Percentiles rank a stretch among this genome's conserved stretches.
Conservation (phyloP, 2,329 filamentous ascomycete genomes). For the Ophiostoma novo-ulmi region DNA sequence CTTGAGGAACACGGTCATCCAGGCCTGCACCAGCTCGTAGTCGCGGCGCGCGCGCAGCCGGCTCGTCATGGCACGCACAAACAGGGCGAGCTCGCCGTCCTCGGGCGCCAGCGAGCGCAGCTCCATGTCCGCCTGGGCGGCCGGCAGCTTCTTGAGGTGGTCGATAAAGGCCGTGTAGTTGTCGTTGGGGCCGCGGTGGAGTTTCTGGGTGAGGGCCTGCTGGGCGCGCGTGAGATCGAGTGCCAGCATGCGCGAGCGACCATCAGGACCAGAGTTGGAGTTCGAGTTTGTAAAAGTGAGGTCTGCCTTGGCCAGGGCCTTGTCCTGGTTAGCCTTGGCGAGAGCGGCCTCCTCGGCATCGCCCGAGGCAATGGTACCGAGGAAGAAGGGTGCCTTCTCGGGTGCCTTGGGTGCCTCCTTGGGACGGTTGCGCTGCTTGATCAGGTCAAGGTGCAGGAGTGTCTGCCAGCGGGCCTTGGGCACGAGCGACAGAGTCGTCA, state of each 20-base stretch:
- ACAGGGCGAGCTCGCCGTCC: constrained; percentile 68
- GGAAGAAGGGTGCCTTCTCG: constrained; percentile 69
- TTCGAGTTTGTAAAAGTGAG: not conserved
- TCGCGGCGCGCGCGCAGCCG: constrained; percentile 66
- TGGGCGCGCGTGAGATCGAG: constrained; percentile 56
- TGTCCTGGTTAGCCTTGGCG: constrained; percentile 3
- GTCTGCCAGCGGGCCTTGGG: constrained; percentile 94
- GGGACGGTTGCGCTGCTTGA: constrained; percentile 91
- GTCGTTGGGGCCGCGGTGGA: constrained; percentile 38
- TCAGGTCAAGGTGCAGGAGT: constrained; percentile 82
- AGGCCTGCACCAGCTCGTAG: constrained; percentile 91
- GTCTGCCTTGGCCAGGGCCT: constrained; percentile 25
- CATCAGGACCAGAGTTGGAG: not conserved
- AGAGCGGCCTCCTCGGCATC: constrained; percentile 21
- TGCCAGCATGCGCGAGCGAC: constrained; percentile 62
- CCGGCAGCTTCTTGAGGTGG: constrained; percentile 73
- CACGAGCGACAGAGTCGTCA: constrained; percentile 84
- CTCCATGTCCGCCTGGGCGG: constrained; percentile 82
- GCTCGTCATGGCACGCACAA: constrained; percentile 73
- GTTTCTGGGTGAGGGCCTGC: constrained; percentile 53
- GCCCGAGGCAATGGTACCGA: constrained; percentile 27
- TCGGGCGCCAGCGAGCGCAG: constrained; percentile 64
- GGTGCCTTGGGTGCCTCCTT: constrained; percentile 86
- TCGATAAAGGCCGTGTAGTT: constrained; percentile 57
- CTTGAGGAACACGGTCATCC: constrained; percentile 91